These are phyloP conservation scores for Coemansia sp. DNA, from an alignment of 192 early-diverging fungal species.

Conservation along the genomic window DNA sequence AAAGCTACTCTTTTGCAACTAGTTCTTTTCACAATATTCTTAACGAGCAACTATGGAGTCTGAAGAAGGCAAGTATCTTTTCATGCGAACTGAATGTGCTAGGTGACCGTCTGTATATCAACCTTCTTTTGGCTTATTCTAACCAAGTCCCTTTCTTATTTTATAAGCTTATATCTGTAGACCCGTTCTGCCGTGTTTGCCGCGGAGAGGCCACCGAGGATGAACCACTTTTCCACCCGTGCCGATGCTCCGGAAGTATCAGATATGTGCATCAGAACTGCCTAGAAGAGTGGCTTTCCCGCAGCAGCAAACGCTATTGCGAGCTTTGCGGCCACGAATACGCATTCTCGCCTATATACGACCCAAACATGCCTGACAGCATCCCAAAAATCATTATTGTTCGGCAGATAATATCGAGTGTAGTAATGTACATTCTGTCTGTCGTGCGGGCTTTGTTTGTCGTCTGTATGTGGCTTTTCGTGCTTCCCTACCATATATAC, in stretches of 20 bases:
- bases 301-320: constrained; percentile 75
- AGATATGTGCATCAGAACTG: constrained; percentile 91
- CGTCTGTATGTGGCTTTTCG: constrained; percentile 71
- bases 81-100: too few relatives aligned
- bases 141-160: neutral
- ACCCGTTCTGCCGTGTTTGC: constrained; percentile 82
- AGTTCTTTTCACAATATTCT: neutral
- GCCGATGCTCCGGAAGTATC: constrained; percentile 95
- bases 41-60: constrained; percentile 20
- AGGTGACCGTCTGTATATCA: neutral
- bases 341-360: constrained; percentile 79
- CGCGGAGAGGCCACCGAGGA: constrained; percentile 71
- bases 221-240: constrained; percentile 89
- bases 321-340: constrained; percentile 90
- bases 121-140: neutral
- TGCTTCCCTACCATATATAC: constrained; percentile 78
- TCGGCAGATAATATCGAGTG: constrained; percentile 55
- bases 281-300: constrained; percentile 81
- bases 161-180: constrained; percentile 17
- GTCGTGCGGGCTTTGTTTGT: constrained; percentile 65
- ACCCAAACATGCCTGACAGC: constrained; percentile 68
- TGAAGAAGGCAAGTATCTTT: constrained; percentile 32
- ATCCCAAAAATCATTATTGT: constrained; percentile 65
- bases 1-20: neutral
- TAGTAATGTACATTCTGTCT: constrained; percentile 40